Conservation (phyloP, 2,329 filamentous ascomycete genomes). For the Penicillium oxalicum region DNA sequence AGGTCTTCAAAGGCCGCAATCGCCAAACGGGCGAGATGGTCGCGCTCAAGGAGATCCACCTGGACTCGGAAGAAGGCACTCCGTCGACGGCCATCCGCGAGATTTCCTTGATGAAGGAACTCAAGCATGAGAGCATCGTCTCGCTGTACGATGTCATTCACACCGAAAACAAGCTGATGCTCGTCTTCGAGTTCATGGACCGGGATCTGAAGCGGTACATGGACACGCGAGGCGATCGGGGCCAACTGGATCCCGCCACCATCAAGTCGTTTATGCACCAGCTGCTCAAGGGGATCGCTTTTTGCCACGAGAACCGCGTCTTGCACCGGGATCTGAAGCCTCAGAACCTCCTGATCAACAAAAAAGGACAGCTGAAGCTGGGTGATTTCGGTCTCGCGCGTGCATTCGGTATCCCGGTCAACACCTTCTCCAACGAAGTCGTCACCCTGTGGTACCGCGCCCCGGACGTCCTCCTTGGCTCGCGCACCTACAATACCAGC, state of each 20-base stretch:
- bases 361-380: slow-evolving; percentile 81
- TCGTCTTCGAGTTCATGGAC: slow-evolving; percentile 99
- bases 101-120: slow-evolving; percentile 98
- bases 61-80: slow-evolving; percentile 96
- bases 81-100: slow-evolving; percentile 96
- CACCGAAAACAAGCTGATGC: slow-evolving; percentile 99
- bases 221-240: slow-evolving; percentile 85
- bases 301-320: slow-evolving; percentile 95
- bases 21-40: slow-evolving; percentile 94
- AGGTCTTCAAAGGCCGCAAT: slow-evolving; percentile 99
- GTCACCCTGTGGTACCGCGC: slow-evolving; percentile 97
- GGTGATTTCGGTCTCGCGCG: slow-evolving; percentile 91
- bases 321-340: slow-evolving; percentile 94
- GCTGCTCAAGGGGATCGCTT: slow-evolving; percentile 88
- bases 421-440: slow-evolving; percentile 97
- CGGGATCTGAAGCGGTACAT: slow-evolving; percentile 98
- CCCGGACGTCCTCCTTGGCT: slow-evolving; percentile 88
- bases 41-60: slow-evolving; percentile 95
- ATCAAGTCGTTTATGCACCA: slow-evolving; percentile 99
- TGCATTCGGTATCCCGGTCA: slow-evolving; percentile 94
- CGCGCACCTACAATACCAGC: slow-evolving; percentile 96
- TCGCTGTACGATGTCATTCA: slow-evolving; percentile 97
- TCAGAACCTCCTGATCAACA: slow-evolving; percentile 93
- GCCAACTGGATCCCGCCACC: slow-evolving; percentile 77
- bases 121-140: slow-evolving; percentile 98